Evolutionary conservation across 2,329 filamentous ascomycete species (phyloP).

Genomic region (Mycocentrospora acerina): DNA sequence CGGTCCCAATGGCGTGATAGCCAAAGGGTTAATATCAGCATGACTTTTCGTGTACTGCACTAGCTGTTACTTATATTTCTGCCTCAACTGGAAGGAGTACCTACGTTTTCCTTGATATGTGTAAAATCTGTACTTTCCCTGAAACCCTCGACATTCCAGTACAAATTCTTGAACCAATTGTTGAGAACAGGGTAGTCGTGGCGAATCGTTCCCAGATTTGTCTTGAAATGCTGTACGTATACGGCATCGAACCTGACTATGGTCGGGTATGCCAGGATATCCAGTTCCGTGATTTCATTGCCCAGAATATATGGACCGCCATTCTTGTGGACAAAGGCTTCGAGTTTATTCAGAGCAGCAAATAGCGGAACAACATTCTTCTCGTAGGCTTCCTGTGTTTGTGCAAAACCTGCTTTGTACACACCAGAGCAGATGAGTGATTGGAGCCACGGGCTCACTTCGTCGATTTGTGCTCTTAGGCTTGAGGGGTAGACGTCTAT

Average conservation of each 20-base stretch:
- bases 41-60: slow-evolving; percentile 61
- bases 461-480: slow-evolving; percentile 55
- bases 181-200: slow-evolving; percentile 62
- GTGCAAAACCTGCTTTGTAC: slow-evolving; percentile 63
- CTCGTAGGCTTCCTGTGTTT: slow-evolving; percentile 58
- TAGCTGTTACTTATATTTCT: too few relatives aligned
- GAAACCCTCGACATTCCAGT: slow-evolving; percentile 59
- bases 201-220: slow-evolving; percentile 62
- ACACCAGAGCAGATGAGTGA: slow-evolving; percentile 60
- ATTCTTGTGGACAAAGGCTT: slow-evolving; percentile 49
- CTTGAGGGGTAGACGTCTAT: slow-evolving; percentile 57
- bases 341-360: slow-evolving; percentile 60
- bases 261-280: slow-evolving; percentile 60
- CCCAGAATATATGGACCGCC: slow-evolving; percentile 61
- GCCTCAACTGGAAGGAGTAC: slow-evolving; percentile 8
- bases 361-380: slow-evolving; percentile 58
- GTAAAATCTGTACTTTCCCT: slow-evolving; percentile 63
- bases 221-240: slow-evolving; percentile 69
- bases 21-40: slow-evolving; percentile 59
- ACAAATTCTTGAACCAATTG: slow-evolving; percentile 62
- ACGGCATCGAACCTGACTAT: slow-evolving; percentile 61
- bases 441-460: slow-evolving; percentile 56
- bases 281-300: slow-evolving; percentile 58
- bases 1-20: slow-evolving; percentile 64
- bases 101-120: slow-evolving; percentile 67